These are phyloP conservation scores for Saxophila tyrrhenica DNA, from an alignment of 495 filamentous ascomycete species.

Conservation along the genomic window DNA sequence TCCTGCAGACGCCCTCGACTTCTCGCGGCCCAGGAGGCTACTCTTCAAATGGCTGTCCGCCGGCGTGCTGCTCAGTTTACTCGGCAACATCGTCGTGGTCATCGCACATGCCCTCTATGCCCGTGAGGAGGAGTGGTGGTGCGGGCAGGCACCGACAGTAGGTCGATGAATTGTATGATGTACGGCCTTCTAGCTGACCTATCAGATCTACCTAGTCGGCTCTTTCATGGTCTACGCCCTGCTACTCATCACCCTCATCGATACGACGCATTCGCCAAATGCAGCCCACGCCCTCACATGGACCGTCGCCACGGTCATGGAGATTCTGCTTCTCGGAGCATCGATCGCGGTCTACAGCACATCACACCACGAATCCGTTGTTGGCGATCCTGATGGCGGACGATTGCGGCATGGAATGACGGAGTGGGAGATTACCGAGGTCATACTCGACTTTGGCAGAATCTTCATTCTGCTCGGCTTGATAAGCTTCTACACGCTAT, in stretches of 20 bases:
- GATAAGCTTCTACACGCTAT: constrained; percentile 47
- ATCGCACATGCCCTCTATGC: constrained; percentile 61
- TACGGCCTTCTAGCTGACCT: constrained; percentile 10
- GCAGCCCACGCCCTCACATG: constrained; percentile 63
- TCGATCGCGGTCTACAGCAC: constrained; percentile 51
- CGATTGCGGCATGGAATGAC: constrained; percentile 41
- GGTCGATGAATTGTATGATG: constrained; percentile 26
- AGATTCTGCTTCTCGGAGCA: constrained; percentile 54
- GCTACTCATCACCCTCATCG: constrained; percentile 67
- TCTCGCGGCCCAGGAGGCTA: constrained; percentile 48
- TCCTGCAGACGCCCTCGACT: constrained; percentile 32
- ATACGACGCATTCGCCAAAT: constrained; percentile 63
- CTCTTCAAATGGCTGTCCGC: constrained; percentile 66
- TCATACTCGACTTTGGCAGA: constrained; percentile 48
- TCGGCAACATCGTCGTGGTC: constrained; percentile 63
- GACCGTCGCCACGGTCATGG: constrained; percentile 53
- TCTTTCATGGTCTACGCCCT: constrained; percentile 66
- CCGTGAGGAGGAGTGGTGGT: constrained; percentile 73
- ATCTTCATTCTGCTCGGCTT: constrained; percentile 47
- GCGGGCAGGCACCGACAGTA: constrained; percentile 73
- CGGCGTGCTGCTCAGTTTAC: constrained; percentile 55
- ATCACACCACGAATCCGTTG: constrained; percentile 45
- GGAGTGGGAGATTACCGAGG: constrained; percentile 53
- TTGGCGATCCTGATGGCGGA: constrained; percentile 38
- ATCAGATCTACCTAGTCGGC: constrained; percentile 67